Evolutionary conservation across 106 monocot species (phyloP), one percentile per base, ranked within the genome.

Genomic region (Platanthera zijinensis): DNA sequence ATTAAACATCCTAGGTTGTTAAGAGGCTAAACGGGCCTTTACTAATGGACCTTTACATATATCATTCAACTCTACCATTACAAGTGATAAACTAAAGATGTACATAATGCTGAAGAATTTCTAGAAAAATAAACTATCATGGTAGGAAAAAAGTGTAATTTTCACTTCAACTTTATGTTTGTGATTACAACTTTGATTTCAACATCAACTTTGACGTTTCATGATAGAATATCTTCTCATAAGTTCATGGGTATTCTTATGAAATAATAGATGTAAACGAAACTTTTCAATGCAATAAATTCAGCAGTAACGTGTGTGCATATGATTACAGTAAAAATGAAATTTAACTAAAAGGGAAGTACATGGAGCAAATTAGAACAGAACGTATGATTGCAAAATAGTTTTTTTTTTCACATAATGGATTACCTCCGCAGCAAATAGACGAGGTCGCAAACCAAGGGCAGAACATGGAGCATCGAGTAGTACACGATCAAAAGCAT

Each of bases 381-480:
- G 12, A 69, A 70, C 10, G 32, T 67, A 39, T n/a, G 25, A 47
- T 13, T 70, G 17, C 6, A 15, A 15, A 47, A 48, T 48, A 70
- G 48, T 9, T 48, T 67, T 10, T 67, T 12, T 67, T 67, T 11
- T 11, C 13, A 48, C 12, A 67, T 50, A 83, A 18, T 47, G 15
- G 4, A 71, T 81, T 76, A 99, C 97, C 88, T 99, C 88, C 10
- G 86, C 92, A 82, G 85, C 83, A 90, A 99, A 99, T 51, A 99
- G 79, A 67, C 97, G 91, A 78, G 97, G 97, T 72, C 97, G 79
- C 59, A 99, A 81, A 51, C 97, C 97, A 78, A 99, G 91, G 52
- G 97, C 97, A 88, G 97, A 99, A 81, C 94, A 99, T 59, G 97
- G 97, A 74, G 94, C 94, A 80, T 99, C 97, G 73, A 99, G 88